phyloP scores from a whole-genome alignment of 2,329 filamentous ascomycete genomes.

The Fusarium coicis region DNA sequence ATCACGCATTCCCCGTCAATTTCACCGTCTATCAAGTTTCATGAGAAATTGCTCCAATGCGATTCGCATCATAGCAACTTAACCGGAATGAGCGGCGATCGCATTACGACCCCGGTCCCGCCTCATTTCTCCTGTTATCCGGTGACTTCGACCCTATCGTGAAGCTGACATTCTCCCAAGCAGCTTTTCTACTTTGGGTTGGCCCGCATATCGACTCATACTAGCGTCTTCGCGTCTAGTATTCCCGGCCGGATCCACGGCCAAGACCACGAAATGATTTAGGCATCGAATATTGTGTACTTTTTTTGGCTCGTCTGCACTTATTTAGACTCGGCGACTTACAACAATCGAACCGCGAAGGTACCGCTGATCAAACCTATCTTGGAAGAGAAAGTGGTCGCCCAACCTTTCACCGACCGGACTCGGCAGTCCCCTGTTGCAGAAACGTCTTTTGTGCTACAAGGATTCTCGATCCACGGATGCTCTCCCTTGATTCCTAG shows the following conservation, averaged over 20 bases:
- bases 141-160: conserved; percentile 21
- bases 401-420: not conserved
- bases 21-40: conserved; percentile 52
- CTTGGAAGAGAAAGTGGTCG: not conserved
- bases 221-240: conserved; percentile 28
- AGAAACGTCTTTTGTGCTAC: conserved; percentile 9
- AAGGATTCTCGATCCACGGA: not conserved
- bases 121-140: conserved; percentile 26
- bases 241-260: conserved; percentile 21
- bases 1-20: conserved; percentile 45
- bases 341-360: not conserved
- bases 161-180: conserved; percentile 23
- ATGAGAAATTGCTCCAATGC: conserved; percentile 25
- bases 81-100: conserved; percentile 16
- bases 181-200: conserved; percentile 30
- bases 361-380: not conserved
- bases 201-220: conserved; percentile 17
- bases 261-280: conserved; percentile 12
- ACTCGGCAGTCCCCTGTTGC: conserved; percentile 1
- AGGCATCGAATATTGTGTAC: not conserved
- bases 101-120: conserved; percentile 13
- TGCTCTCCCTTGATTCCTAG: not conserved
- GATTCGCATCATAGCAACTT: not conserved
- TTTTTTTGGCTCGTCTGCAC: not conserved
- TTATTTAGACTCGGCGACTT: conserved; percentile 9